phyloP scores from a whole-genome alignment of 257 asterid genomes.

The Fraxinus quadrangulata region DNA sequence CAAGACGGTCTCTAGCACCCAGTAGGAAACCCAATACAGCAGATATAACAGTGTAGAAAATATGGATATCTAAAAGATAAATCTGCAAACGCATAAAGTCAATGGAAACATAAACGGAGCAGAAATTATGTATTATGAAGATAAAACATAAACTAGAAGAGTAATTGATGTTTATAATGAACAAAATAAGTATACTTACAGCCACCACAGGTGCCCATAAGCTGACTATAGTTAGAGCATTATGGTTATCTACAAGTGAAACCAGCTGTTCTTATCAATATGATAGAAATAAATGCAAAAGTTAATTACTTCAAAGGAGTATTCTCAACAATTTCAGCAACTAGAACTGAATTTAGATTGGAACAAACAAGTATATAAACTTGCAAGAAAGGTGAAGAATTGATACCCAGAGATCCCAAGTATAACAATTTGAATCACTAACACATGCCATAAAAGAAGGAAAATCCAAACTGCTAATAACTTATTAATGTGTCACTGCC shows the following conservation, averaged over 20 bases:
- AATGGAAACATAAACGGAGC: constrained; percentile 14
- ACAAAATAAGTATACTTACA: constrained; percentile 54
- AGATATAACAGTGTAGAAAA: constrained; percentile 88
- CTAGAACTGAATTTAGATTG: constrained; percentile 18
- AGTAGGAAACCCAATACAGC: constrained; percentile 88
- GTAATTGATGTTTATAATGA: constrained; percentile 18
- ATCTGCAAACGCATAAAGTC: constrained; percentile 55
- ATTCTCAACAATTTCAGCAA: constrained; percentile 13
- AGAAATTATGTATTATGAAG: neutral
- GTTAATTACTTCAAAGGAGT: constrained; percentile 1
- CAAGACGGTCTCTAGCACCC: constrained; percentile 97
- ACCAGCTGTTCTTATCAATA: constrained; percentile 22
- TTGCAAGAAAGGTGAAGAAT: neutral
- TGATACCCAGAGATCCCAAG: constrained; percentile 14
- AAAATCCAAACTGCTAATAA: constrained; percentile 2
- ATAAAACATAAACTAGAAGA: neutral
- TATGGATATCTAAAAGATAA: constrained; percentile 82
- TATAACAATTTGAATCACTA: constrained; percentile 17
- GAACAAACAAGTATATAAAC: constrained; percentile 9
- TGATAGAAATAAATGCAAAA: constrained; percentile 4
- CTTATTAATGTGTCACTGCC: neutral
- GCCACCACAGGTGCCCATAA: constrained; percentile 91
- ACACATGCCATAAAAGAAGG: neutral
- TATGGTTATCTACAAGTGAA: constrained; percentile 78
- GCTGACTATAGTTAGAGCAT: constrained; percentile 75